phyloP scores from a whole-genome alignment of 306 rosid species.

The Vachellia pachyceras region DNA sequence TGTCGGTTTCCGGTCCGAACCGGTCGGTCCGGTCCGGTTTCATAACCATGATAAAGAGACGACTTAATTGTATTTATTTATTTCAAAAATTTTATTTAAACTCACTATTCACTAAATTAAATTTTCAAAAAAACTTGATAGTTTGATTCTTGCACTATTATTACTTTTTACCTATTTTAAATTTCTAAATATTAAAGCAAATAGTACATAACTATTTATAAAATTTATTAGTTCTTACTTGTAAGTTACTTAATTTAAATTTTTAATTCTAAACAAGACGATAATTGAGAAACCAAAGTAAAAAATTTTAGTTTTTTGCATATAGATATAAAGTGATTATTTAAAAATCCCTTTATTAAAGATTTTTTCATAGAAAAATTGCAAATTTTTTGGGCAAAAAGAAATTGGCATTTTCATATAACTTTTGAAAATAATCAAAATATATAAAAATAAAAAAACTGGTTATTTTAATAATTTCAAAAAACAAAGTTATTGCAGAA shows the following conservation, averaged over 20 bases:
- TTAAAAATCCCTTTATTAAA: background rate
- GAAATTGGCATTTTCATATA: background rate
- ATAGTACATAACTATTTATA: background rate
- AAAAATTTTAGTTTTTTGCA: background rate
- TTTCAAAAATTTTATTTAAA: too few relatives aligned
- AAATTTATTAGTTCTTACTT: background rate
- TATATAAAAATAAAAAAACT: too few relatives aligned
- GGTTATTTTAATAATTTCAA: too few relatives aligned
- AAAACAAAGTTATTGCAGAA: too few relatives aligned
- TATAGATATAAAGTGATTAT: background rate
- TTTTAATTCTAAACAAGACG: background rate
- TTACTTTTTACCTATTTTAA: background rate
- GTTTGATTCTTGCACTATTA: background rate
- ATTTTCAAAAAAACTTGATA: too few relatives aligned
- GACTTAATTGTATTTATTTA: too few relatives aligned
- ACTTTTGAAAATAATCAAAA: background rate
- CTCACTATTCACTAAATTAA: too few relatives aligned
- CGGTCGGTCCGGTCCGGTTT: too few relatives aligned
- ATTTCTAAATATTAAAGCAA: too few relatives aligned
- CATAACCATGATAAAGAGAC: too few relatives aligned
- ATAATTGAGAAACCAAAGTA: background rate
- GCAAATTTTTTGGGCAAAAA: background rate
- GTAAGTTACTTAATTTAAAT: background rate
- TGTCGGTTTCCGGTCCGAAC: too few relatives aligned
- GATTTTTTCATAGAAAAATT: background rate